These are phyloP conservation scores for Ophiostoma ulmi DNA, from an alignment of 2,329 filamentous ascomycete species.

Conservation along the genomic window DNA sequence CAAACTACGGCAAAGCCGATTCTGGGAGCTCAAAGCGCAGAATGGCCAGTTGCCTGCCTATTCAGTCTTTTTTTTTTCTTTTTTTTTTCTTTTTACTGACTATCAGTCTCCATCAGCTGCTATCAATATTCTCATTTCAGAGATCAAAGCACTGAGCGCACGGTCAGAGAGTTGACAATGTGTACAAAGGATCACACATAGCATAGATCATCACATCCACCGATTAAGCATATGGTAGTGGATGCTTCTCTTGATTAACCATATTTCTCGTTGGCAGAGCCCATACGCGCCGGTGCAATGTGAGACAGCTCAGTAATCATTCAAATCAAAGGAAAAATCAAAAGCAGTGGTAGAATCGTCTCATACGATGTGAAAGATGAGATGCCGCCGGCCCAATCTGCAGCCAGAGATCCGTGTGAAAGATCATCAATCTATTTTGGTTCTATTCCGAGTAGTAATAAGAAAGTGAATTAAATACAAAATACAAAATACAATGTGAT, in stretches of 20 bases:
- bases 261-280: background rate
- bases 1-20: background rate
- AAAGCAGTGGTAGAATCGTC: too few species aligned
- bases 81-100: too few species aligned
- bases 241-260: background rate
- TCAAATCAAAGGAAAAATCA: too few species aligned
- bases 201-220: background rate
- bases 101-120: too few species aligned
- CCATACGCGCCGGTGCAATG: constrained; percentile 10
- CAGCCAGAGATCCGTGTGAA: constrained; percentile 9
- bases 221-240: background rate
- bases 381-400: constrained; percentile 19
- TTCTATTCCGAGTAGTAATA: background rate
- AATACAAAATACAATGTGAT: background rate
- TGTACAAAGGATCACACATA: background rate
- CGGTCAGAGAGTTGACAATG: background rate
- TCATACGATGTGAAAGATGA: background rate
- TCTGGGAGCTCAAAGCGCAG: background rate
- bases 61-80: too few species aligned
- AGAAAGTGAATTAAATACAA: background rate
- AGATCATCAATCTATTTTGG: constrained; percentile 18
- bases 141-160: constrained; percentile 1
- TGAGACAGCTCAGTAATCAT: background rate
- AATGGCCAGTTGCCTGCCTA: background rate
- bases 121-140: background rate